These are phyloP conservation scores for Nyctanthes arbortristis DNA, from an alignment of 257 asterid species.

Conservation along the genomic window DNA sequence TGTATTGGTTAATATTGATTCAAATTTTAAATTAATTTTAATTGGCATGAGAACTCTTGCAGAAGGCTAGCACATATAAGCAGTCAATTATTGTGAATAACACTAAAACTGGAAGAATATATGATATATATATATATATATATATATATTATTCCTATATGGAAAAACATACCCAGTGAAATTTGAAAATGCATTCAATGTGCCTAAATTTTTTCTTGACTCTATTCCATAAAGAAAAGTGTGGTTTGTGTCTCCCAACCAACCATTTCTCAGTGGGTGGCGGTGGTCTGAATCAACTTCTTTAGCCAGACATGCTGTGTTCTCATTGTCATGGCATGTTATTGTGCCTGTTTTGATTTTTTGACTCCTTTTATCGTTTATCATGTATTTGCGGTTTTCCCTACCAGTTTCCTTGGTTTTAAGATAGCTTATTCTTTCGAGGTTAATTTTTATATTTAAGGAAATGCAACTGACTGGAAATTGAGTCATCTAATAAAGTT, in stretches of 20 bases:
- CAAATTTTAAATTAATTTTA: not conserved
- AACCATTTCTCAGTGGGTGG: not conserved
- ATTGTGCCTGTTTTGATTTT: not conserved
- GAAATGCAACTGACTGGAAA: not conserved
- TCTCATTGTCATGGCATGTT: not conserved
- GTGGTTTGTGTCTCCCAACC: not conserved
- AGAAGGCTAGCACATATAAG: not conserved
- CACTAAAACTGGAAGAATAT: too few species aligned
- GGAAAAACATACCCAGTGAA: not conserved
- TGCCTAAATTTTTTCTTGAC: not conserved
- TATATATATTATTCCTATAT: too few species aligned
- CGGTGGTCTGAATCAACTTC: not conserved
- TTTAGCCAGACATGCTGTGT: not conserved
- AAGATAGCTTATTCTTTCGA: too few species aligned
- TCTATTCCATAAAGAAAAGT: not conserved
- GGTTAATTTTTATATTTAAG: too few species aligned
- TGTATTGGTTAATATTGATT: not conserved
- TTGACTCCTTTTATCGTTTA: not conserved
- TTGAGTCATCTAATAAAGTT: not conserved
- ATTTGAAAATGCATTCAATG: not conserved
- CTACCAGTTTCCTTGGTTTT: not conserved
- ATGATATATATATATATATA: too few species aligned
- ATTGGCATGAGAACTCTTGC: constrained; percentile 6
- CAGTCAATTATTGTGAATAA: not conserved
- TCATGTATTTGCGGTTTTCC: not conserved